A percentile compares a stretch with the other conserved stretches of the same genome.
Evolutionary conservation across 352 stramenopile genomes (phyloP).

Genomic region (Phytophthora megakarya): DNA sequence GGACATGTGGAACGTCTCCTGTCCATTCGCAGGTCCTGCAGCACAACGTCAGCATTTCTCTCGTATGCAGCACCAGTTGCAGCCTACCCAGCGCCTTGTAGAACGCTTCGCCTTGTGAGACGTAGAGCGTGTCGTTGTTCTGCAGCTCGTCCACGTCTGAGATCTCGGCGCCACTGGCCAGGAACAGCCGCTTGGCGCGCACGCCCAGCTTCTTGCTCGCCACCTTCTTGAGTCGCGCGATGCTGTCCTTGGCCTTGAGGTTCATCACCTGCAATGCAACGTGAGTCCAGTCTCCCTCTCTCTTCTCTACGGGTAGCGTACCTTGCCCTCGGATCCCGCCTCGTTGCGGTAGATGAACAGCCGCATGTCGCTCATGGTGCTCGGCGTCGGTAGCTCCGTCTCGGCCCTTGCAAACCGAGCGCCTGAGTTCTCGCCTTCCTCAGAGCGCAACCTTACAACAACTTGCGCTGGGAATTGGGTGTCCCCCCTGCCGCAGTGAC

Average conservation of each 20-base stretch:
- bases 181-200: slow-evolving; percentile 78
- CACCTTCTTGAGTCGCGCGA: slow-evolving; percentile 79
- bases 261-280: slow-evolving; percentile 70
- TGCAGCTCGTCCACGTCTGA: slow-evolving; percentile 86
- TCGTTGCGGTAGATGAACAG: slow-evolving; percentile 91
- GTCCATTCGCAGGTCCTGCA: slow-evolving; percentile 56
- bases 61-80: background rate
- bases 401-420: slow-evolving; percentile 7
- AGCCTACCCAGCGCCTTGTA: slow-evolving; percentile 69
- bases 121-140: slow-evolving; percentile 90
- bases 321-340: slow-evolving; percentile 79
- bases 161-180: slow-evolving; percentile 83
- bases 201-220: slow-evolving; percentile 87
- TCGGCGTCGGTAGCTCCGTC: slow-evolving; percentile 14
- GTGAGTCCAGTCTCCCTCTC: slow-evolving; percentile 1
- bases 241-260: slow-evolving; percentile 70
- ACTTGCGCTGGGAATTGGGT: slow-evolving; percentile 18
- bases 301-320: slow-evolving; percentile 16
- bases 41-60: slow-evolving; percentile 1
- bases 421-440: slow-evolving; percentile 33
- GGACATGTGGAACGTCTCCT: slow-evolving; percentile 88
- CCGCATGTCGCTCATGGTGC: slow-evolving; percentile 78
- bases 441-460: slow-evolving; percentile 38
- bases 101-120: slow-evolving; percentile 85
- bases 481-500: slow-evolving; percentile 23